Base-by-base conservation (phyloP, 306 rosid species). In the Cucumis melo region DNA sequence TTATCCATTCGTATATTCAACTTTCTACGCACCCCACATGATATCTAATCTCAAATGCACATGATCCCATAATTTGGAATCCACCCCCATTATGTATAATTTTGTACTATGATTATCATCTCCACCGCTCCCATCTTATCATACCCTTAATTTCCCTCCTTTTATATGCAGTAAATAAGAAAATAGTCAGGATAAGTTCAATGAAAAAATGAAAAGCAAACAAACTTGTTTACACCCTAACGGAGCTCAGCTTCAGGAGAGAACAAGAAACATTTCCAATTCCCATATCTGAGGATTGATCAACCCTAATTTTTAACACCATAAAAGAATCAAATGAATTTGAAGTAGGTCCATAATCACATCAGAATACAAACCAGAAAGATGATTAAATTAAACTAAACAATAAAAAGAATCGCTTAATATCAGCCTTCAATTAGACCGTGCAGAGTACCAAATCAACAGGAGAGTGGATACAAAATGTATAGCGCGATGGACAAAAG, bases 11-110 rank as follows among this genome's bases (percentile, higher is more conserved):
- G 44, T 62, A 27, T 78, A 81, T 56, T 44, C 60, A 24, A 73
- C 55, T 81, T 80, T 53, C 63, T 74, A 78, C 74, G 68, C 56
- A 13, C 4, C 57, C 84, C 88, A 83, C 89, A 85, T 80, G 84
- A 81, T 85, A 84, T 87, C 84, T 71, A 87, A 84, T 87, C 89
- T 82, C 73, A 53, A 84, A 80, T 80, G 88, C 87, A 83, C 88
- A 78, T 77, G 87, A 78, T 82, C 84, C 77, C 75, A 61, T 86
- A 73, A 62, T 81, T 59, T 77, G 72, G 86, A 80, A 46, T 74
- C 74, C 59, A 70, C 34, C 21, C 48, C 58, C 83, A 82, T 46
- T 46, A 42, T 24, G 75, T 64, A 42, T 70, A 23, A 6, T 70
- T 42, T 44, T 42, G 42, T 67, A 67, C 17, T 50, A 6, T 19